phyloP scores from a whole-genome alignment of 345 rosid species.

The Eucalyptus victrix region DNA sequence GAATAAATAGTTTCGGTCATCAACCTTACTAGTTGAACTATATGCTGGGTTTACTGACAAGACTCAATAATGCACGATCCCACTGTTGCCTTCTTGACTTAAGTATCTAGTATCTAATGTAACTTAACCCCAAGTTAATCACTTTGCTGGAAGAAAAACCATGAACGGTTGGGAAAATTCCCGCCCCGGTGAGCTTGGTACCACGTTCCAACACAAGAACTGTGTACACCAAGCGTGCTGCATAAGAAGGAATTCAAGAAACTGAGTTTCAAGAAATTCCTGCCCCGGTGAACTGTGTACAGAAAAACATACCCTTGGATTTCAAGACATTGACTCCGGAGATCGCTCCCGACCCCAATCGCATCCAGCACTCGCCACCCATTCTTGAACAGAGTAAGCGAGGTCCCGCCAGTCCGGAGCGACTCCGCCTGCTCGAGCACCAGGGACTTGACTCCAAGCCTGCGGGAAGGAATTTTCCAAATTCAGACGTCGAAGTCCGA shows the following conservation, averaged over 20 bases:
- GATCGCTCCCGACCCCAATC: conserved; percentile 64
- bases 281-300: neutral
- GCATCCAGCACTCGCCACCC: conserved; percentile 94
- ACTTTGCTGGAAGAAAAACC: neutral
- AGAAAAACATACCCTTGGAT: conserved; percentile 59
- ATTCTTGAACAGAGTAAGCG: conserved; percentile 87
- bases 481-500: neutral
- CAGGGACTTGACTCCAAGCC: conserved; percentile 68
- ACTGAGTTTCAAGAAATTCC: too few relatives aligned
- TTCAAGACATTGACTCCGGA: conserved; percentile 67
- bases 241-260: neutral
- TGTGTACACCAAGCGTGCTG: neutral
- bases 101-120: neutral
- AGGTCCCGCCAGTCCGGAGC: conserved; percentile 78
- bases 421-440: conserved; percentile 90
- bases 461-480: neutral
- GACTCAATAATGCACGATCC: neutral
- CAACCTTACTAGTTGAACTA: neutral
- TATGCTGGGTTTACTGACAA: neutral
- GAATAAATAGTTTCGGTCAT: neutral
- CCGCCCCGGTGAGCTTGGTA: neutral
- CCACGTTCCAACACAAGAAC: neutral
- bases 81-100: neutral
- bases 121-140: neutral
- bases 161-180: neutral